Evolutionary conservation across 192 early-diverging fungal genomes (phyloP), one percentile per base, ranked within the genome.

Genomic region (Backusella macrospora): DNA sequence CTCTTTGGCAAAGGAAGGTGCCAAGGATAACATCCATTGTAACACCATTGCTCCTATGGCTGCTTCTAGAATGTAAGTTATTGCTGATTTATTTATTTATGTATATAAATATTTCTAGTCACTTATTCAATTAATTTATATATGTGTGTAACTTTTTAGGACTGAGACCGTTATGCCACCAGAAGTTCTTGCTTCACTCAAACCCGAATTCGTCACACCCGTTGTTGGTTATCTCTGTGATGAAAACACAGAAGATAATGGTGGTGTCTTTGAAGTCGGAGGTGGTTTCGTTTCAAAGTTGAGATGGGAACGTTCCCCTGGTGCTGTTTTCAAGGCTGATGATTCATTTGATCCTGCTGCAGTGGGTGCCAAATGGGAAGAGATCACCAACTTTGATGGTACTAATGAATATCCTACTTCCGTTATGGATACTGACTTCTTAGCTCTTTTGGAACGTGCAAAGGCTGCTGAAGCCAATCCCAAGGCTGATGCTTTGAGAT

Each of bases 31-130:
- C 76, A 96, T 99, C 55, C 88, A 88, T 75, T 86, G 82, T 78
- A 99, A 98, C 82, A 92, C 93, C 62, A 96, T 99, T 83, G 98
- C 97, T 38, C 98, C 98, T 45, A 88, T 99, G 80, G 98, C 98
- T 47, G 97, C 96, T 16, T 96, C 95, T 15, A 88, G 95, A 55
- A 98, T 99, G 97, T 80, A 80, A 73, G 68, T 23, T 34, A 26
- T 9, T 6, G n/a, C 18, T 49, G 6, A 2, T 46, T 46, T 46
- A 4, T 46, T 10, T 55, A 6, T 21, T n/a, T 23, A 16, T 12
- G 42, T 13, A 62, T 44, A 43, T 34, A 86, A 84, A n/a, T 37
- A 48, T 49, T 23, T 45, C 10, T 45, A n/a, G 52, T 65, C 52
- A 49, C 34, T 71, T 42, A 49, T 71, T 18, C 15, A 23, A 52